Evolutionary conservation across 2,329 filamentous ascomycete species (phyloP).

Genomic region (Phaeomoniella chlamydospora): DNA sequence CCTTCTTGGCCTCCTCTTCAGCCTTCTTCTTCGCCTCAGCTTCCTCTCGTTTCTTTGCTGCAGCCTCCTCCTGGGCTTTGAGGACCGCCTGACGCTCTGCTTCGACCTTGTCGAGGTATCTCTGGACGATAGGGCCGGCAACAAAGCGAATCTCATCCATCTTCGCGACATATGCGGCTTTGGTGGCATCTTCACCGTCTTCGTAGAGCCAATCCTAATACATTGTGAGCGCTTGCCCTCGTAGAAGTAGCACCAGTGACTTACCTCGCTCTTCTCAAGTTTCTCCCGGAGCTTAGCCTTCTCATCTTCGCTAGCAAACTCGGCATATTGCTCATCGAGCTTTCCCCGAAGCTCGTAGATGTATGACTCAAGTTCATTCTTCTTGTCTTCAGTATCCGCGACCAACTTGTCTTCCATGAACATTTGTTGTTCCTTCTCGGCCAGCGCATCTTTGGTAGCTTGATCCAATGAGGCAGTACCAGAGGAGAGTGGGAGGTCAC

Average conservation of each 20-base stretch:
- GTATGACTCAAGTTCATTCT: slow-evolving; percentile 97
- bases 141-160: slow-evolving; percentile 87
- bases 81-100: slow-evolving; percentile 63
- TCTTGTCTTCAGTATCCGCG: slow-evolving; percentile 96
- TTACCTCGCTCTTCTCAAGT: slow-evolving; percentile 74
- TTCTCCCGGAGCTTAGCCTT: slow-evolving; percentile 75
- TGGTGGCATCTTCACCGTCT: slow-evolving; percentile 85
- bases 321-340: slow-evolving; percentile 79
- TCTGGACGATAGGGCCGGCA: slow-evolving; percentile 81
- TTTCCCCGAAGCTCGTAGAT: slow-evolving; percentile 96
- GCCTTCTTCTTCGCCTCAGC: slow-evolving; percentile 64
- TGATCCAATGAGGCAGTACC: slow-evolving; percentile 70
- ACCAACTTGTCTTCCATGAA: slow-evolving; percentile 97
- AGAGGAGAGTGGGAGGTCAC: slow-evolving; percentile 75
- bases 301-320: slow-evolving; percentile 83
- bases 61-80: slow-evolving; percentile 50
- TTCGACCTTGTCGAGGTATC: slow-evolving; percentile 90
- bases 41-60: slow-evolving; percentile 47
- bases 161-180: slow-evolving; percentile 88
- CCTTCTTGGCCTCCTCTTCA: slow-evolving; percentile 51
- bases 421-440: slow-evolving; percentile 81
- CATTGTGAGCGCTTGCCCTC: too few species aligned
- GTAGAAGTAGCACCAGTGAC: slow-evolving; percentile 18
- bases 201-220: slow-evolving; percentile 96
- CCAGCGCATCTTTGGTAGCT: slow-evolving; percentile 47